Evolutionary conservation across 805 yeast genomes (phyloP), one percentile per base, ranked within the genome.

Genomic region (Saturnispora mendoncae): DNA sequence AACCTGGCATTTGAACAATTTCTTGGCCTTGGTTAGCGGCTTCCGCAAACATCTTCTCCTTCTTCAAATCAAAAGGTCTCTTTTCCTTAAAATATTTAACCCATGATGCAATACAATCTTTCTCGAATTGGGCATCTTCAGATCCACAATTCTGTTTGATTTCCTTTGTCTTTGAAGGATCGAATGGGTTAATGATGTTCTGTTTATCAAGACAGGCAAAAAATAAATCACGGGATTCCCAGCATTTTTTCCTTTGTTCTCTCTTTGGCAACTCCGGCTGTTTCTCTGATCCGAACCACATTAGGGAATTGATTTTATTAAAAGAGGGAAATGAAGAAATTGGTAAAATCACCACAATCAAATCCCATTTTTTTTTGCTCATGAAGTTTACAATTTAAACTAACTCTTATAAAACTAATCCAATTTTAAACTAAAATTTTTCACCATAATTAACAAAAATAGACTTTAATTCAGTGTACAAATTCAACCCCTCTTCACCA

Each of bases 61-160:
- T 78, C 52, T 76, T 75, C 47, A 76, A 64, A 51, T 86, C 95
- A 45, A 77, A 80, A 30, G 78, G 81, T 51, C 96, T 74, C 60
- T 87, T 88, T 60, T 86, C 90, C 57, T 87, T 90, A 68, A 90
- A 88, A 59, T 88, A 87, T 46, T 80, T 70, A 46, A 76, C 86
- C 97, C 97, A 88, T 41, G 87, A 76, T 12, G 78, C 76, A 8
- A 84, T 86, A 61, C 97, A 88, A 50, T 78, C 76, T n/a, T 68
- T 58, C 45, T 82, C 76, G 50, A 84, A 86, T 30, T 67, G 69
- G n/a, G 57, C 54, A 48, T 77, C 75, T 54, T 78, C 69, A 2
- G 46, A 42, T 0, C 76, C 71, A 61, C 97, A 88, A 37, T 71
- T 62, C 18, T 62, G 52, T 39, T 72, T 69, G 32, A 85, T 76